Evolutionary conservation across 352 stramenopile genomes (phyloP).

Genomic region (Pythium monospermum): DNA sequence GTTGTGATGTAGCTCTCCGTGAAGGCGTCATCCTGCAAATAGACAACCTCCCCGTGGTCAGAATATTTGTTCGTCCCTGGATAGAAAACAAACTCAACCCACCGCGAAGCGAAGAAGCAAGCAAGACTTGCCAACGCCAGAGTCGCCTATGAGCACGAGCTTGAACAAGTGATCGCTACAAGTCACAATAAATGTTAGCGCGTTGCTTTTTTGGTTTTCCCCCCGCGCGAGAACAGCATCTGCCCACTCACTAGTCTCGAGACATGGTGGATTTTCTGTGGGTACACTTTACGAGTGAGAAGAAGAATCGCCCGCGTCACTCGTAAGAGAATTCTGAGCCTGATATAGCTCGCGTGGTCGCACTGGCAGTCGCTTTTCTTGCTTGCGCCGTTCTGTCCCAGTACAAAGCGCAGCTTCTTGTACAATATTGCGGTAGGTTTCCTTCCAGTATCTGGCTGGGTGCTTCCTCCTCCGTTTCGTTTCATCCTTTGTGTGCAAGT

Average conservation of each 20-base stretch:
- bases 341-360: background rate
- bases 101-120: constrained; percentile 98
- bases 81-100: too few species aligned
- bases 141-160: constrained; percentile 97
- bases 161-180: constrained; percentile 98
- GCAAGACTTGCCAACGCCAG: constrained; percentile 98
- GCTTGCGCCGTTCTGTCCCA: background rate
- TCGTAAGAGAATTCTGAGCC: background rate
- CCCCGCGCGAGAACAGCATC: too few species aligned
- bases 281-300: background rate
- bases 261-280: constrained; percentile 42
- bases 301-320: constrained; percentile 1
- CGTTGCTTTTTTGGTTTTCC: too few species aligned
- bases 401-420: too few species aligned
- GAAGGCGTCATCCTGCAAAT: constrained; percentile 99
- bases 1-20: constrained; percentile 99
- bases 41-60: too few species aligned
- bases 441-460: constrained; percentile 19
- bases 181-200: too few species aligned
- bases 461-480: constrained; percentile 21
- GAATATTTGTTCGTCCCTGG: too few species aligned
- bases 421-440: too few species aligned
- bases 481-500: constrained; percentile 10
- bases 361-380: background rate
- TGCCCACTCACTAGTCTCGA: constrained; percentile 62